Percentiles rank a stretch among this genome's conserved stretches.
phyloP scores from a whole-genome alignment of 169 alveolate genomes.

The Plasmodium adleri region DNA sequence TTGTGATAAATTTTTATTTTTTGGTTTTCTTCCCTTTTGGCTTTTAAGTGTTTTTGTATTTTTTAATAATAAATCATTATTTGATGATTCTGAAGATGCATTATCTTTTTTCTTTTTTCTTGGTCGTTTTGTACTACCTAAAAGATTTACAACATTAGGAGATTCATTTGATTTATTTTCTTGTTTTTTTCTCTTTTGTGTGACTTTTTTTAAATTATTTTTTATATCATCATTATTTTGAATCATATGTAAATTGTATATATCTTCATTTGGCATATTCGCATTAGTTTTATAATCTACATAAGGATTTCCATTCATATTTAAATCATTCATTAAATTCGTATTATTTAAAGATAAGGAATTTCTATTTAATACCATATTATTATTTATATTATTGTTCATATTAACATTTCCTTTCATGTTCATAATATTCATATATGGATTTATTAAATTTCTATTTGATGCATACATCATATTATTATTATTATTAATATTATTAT shows the following conservation, averaged over 20 bases:
- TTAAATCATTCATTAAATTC: neutral
- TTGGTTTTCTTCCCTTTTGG: constrained; percentile 1
- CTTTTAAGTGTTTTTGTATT: neutral
- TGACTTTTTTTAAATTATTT: neutral
- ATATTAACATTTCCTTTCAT: neutral
- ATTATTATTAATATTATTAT: neutral
- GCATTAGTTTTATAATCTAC: constrained; percentile 4
- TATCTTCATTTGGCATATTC: neutral
- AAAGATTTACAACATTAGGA: neutral
- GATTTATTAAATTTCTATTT: constrained; percentile 4
- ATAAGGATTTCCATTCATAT: neutral
- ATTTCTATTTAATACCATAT: neutral
- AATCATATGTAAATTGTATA: constrained; percentile 13
- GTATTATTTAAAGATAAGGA: neutral
- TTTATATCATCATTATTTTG: constrained; percentile 22
- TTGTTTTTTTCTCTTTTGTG: constrained; percentile 31
- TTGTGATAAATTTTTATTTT: constrained; percentile 2
- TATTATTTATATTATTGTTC: too few species aligned
- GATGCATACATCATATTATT: constrained; percentile 9
- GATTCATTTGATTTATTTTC: constrained; percentile 14
- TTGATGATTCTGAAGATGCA: constrained; percentile 27
- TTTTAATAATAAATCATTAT: constrained; percentile 1
- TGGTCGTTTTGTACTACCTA: constrained; percentile 5
- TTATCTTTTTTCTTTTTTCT: constrained; percentile 39
- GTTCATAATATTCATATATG: neutral